These are phyloP conservation scores for Sungouiozyma ichnusensis DNA, from an alignment of 805 yeast genomes.

Conservation along the genomic window DNA sequence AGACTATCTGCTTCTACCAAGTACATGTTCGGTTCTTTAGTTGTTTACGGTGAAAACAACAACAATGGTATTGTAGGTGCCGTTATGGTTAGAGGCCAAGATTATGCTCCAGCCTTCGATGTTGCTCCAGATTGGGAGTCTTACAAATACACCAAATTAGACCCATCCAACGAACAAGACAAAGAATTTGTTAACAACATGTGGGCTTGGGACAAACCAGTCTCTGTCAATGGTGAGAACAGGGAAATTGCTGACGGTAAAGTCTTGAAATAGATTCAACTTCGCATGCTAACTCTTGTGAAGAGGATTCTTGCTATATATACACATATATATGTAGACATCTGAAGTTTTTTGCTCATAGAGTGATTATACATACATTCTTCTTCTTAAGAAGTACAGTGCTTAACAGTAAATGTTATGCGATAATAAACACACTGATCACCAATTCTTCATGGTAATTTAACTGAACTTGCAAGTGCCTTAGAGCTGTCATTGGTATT, in stretches of 20 bases:
- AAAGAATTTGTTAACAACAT: constrained; percentile 76
- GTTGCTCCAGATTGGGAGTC: constrained; percentile 99
- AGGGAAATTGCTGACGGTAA: constrained; percentile 95
- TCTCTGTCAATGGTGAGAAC: constrained; percentile 64
- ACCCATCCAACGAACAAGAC: constrained; percentile 66
- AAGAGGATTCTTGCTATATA: too few species aligned
- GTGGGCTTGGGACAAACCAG: constrained; percentile 99
- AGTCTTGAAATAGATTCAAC: constrained; percentile 79
- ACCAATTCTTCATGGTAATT: too few species aligned
- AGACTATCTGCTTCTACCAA: constrained; percentile 86
- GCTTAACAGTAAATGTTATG: too few species aligned
- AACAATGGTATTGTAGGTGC: constrained; percentile 95
- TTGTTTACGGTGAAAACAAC: constrained; percentile 98
- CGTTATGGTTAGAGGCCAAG: constrained; percentile 92
- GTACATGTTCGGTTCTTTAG: constrained; percentile 86
- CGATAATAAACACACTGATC: too few species aligned
- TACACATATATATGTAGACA: not conserved
- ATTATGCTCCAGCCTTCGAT: constrained; percentile 79
- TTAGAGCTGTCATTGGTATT: too few species aligned
- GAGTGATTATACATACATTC: too few species aligned
- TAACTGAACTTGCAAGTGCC: too few species aligned
- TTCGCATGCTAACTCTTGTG: too few species aligned
- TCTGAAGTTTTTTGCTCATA: too few species aligned
- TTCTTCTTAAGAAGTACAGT: too few species aligned
- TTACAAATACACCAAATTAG: constrained; percentile 73